Evolutionary conservation across 495 filamentous ascomycete genomes (phyloP).

Genomic region (Sporormia fimetaria): DNA sequence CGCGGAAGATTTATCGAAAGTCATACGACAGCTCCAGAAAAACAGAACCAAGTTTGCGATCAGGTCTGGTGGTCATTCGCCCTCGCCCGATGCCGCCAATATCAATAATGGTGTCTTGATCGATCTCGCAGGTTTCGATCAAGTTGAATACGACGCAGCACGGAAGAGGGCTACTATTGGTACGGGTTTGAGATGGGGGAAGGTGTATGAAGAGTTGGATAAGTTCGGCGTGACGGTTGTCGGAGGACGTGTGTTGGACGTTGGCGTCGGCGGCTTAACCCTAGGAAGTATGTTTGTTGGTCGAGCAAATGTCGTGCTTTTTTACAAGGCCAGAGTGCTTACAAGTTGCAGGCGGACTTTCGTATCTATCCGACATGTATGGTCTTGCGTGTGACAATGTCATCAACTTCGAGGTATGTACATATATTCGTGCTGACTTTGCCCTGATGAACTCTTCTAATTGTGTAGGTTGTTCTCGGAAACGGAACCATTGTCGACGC

Average conservation of each 20-base stretch:
- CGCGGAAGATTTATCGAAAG: too few relatives aligned
- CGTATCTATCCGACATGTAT: slow-evolving; percentile 2
- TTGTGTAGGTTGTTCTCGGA: slow-evolving; percentile 2
- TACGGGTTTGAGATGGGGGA: slow-evolving; percentile 34
- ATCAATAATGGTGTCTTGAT: slow-evolving; percentile 5
- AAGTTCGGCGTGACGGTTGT: slow-evolving; percentile 30
- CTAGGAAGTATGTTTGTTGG: slow-evolving; percentile 29
- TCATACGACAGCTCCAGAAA: too few relatives aligned
- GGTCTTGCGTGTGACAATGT: slow-evolving; percentile 10
- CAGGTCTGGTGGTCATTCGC: slow-evolving; percentile 5
- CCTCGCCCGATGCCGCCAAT: slow-evolving; percentile 1
- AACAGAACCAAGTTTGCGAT: too few relatives aligned
- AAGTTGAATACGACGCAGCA: background rate
- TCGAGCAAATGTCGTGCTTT: background rate
- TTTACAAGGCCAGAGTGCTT: background rate
- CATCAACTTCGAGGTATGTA: slow-evolving; percentile 4
- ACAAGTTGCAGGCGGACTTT: slow-evolving; percentile 1
- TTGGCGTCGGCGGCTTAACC: slow-evolving; percentile 34
- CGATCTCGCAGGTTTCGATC: slow-evolving; percentile 1
- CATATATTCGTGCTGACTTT: background rate
- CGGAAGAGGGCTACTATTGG: slow-evolving; percentile 23
- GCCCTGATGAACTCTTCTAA: background rate
- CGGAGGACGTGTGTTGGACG: slow-evolving; percentile 26
- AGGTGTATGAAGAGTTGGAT: slow-evolving; percentile 35
- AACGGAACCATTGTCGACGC: background rate